Base-by-base conservation (phyloP, 1,284 basidiomycete genomes). In the Cryptococcus sp. region DNA sequence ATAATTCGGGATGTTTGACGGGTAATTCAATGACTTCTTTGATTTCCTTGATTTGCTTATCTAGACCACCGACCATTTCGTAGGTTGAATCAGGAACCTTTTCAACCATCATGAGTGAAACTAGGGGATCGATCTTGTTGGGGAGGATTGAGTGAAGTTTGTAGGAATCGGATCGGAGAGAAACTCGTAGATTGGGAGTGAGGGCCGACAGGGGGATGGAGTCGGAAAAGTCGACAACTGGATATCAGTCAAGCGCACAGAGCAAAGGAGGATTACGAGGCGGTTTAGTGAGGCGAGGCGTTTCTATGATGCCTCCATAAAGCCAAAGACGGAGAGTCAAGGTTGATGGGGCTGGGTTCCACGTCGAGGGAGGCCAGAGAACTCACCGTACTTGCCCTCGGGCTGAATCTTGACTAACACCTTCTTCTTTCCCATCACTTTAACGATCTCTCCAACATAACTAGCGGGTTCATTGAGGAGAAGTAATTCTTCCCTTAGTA, bases 91-190 rank as follows among this genome's bases (percentile, higher is more conserved):
- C 94, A 0, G 94, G 94, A 0, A 98, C 94, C 76, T 98, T 98
- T 78, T 98, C 94, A n/a, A 98, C 94, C 94, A 98, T 97, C 96
- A 98, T 96, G 57, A 96, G 83, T 22, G 90, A 92, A 21, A 96
- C 91, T 31, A 94, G 84, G 4, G 91, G 91, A 74, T 94, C 92
- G 61, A 94, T 86, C 78, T 97, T 94, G 80, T 92, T 94, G 1
- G 91, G 91, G 0, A 96, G 79, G 66, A 96, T 88, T 73, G 89
- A 91, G 80, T 94, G 91, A 56, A 94, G 86, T 36, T 88, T 88
- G 76, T 97, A 97, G 1, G 86, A 91, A 75, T 98, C 94, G 56
- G 92, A 94, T 45, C 93, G 90, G 47, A 98, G 85, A 9, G 94
- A 92, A 49, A 98, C 89, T 49, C 94, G 91, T 44, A 94, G 83